Evolutionary conservation across 495 filamentous ascomycete genomes (phyloP).

Genomic region (Articulospora tetracladia): DNA sequence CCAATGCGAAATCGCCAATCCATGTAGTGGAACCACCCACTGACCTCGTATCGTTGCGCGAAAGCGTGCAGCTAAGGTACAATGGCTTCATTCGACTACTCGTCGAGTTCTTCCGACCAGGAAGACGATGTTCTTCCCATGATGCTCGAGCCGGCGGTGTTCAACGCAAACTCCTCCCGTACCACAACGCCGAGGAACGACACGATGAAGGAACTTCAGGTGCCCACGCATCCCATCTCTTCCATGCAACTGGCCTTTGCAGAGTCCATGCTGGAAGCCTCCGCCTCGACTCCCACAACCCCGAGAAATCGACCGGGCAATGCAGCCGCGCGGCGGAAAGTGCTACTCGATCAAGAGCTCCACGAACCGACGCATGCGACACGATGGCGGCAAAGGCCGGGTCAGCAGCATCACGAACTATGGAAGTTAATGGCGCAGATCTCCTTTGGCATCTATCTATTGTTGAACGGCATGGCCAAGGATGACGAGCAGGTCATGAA

Average conservation of each 20-base stretch:
- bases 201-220: constrained; percentile 29
- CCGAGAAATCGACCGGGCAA: constrained; percentile 54
- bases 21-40: constrained; percentile 14
- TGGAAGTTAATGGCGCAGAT: constrained; percentile 91
- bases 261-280: constrained; percentile 79
- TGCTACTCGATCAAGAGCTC: constrained; percentile 63
- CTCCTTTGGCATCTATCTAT: constrained; percentile 85
- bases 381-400: constrained; percentile 67
- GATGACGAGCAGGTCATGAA: constrained; percentile 81
- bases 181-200: constrained; percentile 12
- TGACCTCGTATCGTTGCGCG: background rate
- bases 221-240: constrained; percentile 72
- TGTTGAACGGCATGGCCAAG: constrained; percentile 82
- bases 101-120: constrained; percentile 2
- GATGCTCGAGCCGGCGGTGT: constrained; percentile 3
- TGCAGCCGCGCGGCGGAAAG: constrained; percentile 61
- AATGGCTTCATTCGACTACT: constrained; percentile 6
- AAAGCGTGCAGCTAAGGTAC: background rate
- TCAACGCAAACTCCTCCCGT: background rate
- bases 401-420: constrained; percentile 71
- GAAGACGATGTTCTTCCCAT: constrained; percentile 10
- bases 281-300: constrained; percentile 33
- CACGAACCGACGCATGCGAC: constrained; percentile 58
- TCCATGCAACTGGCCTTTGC: constrained; percentile 90
- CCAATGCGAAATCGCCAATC: constrained; percentile 11